Evolutionary conservation across 768 basidiomycete species (phyloP).

Genomic region (Lyophyllum decastes): DNA sequence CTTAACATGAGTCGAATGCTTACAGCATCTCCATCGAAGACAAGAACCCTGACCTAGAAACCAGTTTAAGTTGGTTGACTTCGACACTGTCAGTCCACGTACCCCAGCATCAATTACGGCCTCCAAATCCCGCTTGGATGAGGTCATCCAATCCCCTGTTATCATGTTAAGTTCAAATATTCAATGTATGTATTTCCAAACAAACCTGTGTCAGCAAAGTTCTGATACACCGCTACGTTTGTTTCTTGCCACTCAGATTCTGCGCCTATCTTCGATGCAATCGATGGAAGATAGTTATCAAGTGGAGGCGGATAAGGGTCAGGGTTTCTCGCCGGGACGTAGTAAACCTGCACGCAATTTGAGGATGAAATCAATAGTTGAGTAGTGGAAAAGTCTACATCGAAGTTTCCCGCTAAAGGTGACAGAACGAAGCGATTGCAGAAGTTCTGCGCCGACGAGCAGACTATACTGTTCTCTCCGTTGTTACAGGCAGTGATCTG

Average conservation of each 20-base stretch:
- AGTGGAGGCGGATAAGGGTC: constrained; percentile 54
- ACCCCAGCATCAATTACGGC: constrained; percentile 61
- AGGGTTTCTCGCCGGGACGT: constrained; percentile 45
- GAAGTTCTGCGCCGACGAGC: constrained; percentile 55
- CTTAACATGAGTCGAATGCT: too few species aligned
- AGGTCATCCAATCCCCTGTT: constrained; percentile 60
- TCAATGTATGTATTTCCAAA: not conserved
- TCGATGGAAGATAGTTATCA: constrained; percentile 28
- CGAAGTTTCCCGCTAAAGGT: constrained; percentile 54
- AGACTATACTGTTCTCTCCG: constrained; percentile 47
- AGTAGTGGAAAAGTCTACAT: constrained; percentile 32
- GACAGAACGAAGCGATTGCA: constrained; percentile 60
- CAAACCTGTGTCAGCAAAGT: constrained; percentile 51
- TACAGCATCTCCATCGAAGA: constrained; percentile 61
- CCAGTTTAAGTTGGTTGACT: not conserved
- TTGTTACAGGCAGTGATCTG: constrained; percentile 57
- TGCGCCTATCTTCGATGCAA: constrained; percentile 42
- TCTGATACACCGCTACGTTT: constrained; percentile 43
- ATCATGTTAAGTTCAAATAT: not conserved
- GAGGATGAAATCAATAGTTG: not conserved
- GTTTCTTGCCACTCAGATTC: constrained; percentile 43
- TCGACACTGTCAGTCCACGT: constrained; percentile 12
- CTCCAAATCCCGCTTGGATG: constrained; percentile 50
- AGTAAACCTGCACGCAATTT: constrained; percentile 38
- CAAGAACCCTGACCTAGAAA: constrained; percentile 42